Percentiles rank a stretch among this genome's conserved stretches.
These are phyloP conservation scores for Lojkania enalia DNA, from an alignment of 2,329 filamentous ascomycete species.

Conservation along the genomic window DNA sequence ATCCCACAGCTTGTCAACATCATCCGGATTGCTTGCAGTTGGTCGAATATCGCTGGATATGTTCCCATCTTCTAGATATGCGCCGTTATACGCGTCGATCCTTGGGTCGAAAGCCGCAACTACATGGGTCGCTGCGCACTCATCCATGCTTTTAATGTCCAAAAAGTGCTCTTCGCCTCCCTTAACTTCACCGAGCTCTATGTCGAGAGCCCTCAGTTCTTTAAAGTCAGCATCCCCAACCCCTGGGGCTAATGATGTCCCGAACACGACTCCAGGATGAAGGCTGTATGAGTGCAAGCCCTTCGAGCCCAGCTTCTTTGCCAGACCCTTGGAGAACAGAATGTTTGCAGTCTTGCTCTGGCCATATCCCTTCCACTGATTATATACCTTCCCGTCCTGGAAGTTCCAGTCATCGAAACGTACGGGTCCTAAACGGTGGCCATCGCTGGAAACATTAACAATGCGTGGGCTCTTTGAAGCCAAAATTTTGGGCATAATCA, in stretches of 20 bases:
- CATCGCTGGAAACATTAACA: slow-evolving; percentile 49
- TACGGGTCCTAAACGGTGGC: slow-evolving; percentile 45
- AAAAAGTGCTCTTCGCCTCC: slow-evolving; percentile 15
- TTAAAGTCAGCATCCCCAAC: slow-evolving; percentile 26
- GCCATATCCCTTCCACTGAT: slow-evolving; percentile 52
- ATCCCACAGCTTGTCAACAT: slow-evolving; percentile 37
- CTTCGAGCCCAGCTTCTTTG: slow-evolving; percentile 23
- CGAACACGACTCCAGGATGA: slow-evolving; percentile 34
- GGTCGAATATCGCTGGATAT: slow-evolving; percentile 19
- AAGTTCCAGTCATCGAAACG: slow-evolving; percentile 51
- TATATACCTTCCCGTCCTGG: slow-evolving; percentile 46
- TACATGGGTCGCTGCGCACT: slow-evolving; percentile 36
- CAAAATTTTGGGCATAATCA: slow-evolving; percentile 50
- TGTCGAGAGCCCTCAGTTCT: slow-evolving; percentile 21
- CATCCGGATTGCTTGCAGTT: slow-evolving; percentile 24
- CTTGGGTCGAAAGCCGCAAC: slow-evolving; percentile 35
- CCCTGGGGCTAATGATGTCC: slow-evolving; percentile 26
- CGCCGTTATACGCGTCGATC: slow-evolving; percentile 29
- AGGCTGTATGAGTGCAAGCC: slow-evolving; percentile 33
- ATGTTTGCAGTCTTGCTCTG: slow-evolving; percentile 59
- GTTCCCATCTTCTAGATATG: slow-evolving; percentile 31
- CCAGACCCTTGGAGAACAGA: slow-evolving; percentile 29
- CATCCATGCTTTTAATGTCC: slow-evolving; percentile 29
- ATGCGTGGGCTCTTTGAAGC: slow-evolving; percentile 40
- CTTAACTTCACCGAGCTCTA: slow-evolving; percentile 22